These are phyloP conservation scores for Paralagenidium karlingii DNA, from an alignment of 352 stramenopile species.

Conservation along the genomic window DNA sequence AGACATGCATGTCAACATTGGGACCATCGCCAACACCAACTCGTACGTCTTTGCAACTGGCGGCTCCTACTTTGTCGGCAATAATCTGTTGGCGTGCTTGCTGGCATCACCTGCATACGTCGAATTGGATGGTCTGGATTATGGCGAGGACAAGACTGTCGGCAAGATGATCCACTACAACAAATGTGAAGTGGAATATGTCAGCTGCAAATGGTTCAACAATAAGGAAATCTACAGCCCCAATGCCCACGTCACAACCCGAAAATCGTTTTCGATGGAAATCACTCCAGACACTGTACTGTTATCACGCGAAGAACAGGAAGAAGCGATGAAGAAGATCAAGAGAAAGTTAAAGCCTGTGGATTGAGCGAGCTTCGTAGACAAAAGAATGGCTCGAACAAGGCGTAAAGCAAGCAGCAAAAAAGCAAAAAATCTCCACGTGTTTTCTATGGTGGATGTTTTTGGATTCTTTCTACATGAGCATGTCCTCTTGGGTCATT, in stretches of 20 bases:
- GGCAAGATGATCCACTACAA: constrained; percentile 80
- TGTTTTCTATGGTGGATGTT: no score
- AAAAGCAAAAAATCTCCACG: no score
- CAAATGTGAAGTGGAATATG: constrained; percentile 57
- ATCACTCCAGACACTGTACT: no score
- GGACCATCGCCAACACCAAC: constrained; percentile 38
- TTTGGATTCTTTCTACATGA: no score
- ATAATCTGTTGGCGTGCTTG: constrained; percentile 48
- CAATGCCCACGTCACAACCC: constrained; percentile 55
- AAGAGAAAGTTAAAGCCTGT: no score
- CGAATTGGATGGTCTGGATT: constrained; percentile 49
- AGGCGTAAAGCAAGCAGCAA: no score
- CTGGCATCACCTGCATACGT: constrained; percentile 47
- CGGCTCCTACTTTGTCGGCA: constrained; percentile 64
- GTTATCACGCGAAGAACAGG: no score
- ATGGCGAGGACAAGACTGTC: constrained; percentile 64
- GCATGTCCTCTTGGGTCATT: no score
- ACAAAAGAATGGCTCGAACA: no score
- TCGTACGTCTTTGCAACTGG: constrained; percentile 73
- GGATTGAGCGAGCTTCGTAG: no score
- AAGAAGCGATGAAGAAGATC: no score
- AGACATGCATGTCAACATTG: constrained; percentile 74
- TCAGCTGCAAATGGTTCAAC: constrained; percentile 82
- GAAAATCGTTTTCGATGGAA: constrained; percentile 36
- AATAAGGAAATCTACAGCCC: constrained; percentile 67